Evolutionary conservation across 352 stramenopile species (phyloP).

Genomic region (Globisporangium cylindrosporum): DNA sequence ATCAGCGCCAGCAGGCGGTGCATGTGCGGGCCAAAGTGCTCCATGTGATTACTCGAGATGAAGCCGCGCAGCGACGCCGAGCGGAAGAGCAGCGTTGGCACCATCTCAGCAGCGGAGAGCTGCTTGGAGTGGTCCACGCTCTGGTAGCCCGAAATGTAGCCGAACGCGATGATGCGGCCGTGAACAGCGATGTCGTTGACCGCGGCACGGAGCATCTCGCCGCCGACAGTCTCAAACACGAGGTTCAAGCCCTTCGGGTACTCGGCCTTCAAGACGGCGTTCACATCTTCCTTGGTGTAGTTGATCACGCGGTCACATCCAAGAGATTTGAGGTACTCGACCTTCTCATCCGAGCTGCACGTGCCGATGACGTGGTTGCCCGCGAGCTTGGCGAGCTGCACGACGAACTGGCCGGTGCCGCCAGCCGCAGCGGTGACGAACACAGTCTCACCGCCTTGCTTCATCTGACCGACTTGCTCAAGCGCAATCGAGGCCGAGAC

Average conservation of each 20-base stretch:
- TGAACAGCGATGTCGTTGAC: too few relatives aligned
- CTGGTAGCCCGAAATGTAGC: too few relatives aligned
- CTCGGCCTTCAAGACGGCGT: slow-evolving; percentile 59
- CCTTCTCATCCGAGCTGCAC: slow-evolving; percentile 84
- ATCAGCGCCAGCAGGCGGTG: too few relatives aligned
- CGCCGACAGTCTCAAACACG: slow-evolving; percentile 63
- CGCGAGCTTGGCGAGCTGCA: slow-evolving; percentile 83
- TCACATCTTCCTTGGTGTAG: slow-evolving; percentile 71
- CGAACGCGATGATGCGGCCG: too few relatives aligned
- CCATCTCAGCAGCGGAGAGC: too few relatives aligned
- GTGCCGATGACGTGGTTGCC: slow-evolving; percentile 81
- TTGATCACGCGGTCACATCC: slow-evolving; percentile 82
- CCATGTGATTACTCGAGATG: too few relatives aligned
- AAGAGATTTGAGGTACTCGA: slow-evolving; percentile 61
- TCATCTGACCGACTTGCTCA: slow-evolving; percentile 56
- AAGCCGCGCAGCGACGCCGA: too few relatives aligned
- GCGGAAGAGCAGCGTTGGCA: too few relatives aligned
- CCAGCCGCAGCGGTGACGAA: slow-evolving; percentile 59
- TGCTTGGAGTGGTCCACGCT: too few relatives aligned
- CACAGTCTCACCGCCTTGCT: slow-evolving; percentile 43
- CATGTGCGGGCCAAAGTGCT: too few relatives aligned
- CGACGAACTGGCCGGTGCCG: slow-evolving; percentile 79
- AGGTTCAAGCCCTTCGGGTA: slow-evolving; percentile 65
- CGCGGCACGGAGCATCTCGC: slow-evolving; percentile 2
- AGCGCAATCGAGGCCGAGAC: slow-evolving; percentile 44